Percentiles rank a stretch among this genome's conserved stretches.
These are phyloP conservation scores for Caryopteris hybrid DNA, from an alignment of 305 asterid species.

Conservation along the genomic window DNA sequence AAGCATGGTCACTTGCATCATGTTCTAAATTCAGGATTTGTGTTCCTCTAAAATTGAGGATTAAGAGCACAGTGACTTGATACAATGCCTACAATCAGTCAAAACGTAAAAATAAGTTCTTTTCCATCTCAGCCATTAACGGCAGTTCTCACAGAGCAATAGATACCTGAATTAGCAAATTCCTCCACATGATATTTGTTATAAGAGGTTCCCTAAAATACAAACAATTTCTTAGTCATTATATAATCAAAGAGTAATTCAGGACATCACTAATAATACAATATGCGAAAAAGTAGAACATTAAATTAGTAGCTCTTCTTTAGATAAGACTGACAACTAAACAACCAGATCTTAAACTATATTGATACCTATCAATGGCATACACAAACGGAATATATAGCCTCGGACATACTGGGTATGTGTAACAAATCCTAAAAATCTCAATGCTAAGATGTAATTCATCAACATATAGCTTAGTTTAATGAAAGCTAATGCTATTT, in stretches of 20 bases:
- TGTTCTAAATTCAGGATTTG: slow-evolving; percentile 54
- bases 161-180: slow-evolving; percentile 78
- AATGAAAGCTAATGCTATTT: neutral
- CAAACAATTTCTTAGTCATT: slow-evolving; percentile 13
- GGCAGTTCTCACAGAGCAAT: neutral
- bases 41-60: slow-evolving; percentile 78
- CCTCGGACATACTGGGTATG: neutral
- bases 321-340: neutral
- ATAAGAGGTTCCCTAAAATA: slow-evolving; percentile 89
- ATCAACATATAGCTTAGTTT: neutral
- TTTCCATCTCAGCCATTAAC: neutral
- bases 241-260: neutral
- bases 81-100: slow-evolving; percentile 65
- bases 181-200: slow-evolving; percentile 98
- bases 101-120: neutral
- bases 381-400: neutral
- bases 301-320: neutral
- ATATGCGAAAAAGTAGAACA: neutral
- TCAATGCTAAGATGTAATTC: neutral
- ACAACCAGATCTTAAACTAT: neutral
- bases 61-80: slow-evolving; percentile 82
- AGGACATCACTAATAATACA: neutral
- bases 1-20: slow-evolving; percentile 42
- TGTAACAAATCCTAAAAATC: neutral
- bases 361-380: neutral